Conservation (phyloP, 371 early-diverging fungal genomes). For the Furculomyces boomerangus region DNA sequence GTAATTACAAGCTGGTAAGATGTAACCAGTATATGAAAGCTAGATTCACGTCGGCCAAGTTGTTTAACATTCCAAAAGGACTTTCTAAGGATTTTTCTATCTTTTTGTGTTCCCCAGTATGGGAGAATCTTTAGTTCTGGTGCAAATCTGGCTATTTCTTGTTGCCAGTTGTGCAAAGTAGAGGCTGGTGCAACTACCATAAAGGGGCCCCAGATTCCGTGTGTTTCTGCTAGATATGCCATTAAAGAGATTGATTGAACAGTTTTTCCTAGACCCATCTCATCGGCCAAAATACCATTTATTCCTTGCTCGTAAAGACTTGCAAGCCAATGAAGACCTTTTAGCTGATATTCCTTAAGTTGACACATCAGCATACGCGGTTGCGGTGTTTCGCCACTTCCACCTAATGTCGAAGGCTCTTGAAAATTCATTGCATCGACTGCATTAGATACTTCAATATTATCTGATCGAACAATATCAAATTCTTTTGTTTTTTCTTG, state of each 20-base stretch:
- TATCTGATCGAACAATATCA: slow-evolving; percentile 33
- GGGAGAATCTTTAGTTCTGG: slow-evolving; percentile 75
- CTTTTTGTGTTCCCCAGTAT: slow-evolving; percentile 86
- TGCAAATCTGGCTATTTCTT: slow-evolving; percentile 81
- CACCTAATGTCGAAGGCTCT: slow-evolving; percentile 57
- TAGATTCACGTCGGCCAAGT: slow-evolving; percentile 54
- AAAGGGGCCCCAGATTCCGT: slow-evolving; percentile 92
- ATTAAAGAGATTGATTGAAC: slow-evolving; percentile 90
- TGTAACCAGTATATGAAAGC: slow-evolving; percentile 86
- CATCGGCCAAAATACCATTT: slow-evolving; percentile 94
- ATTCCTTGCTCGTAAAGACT: slow-evolving; percentile 93
- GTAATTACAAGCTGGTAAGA: slow-evolving; percentile 84
- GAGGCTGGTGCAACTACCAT: slow-evolving; percentile 90
- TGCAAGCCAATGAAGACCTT: slow-evolving; percentile 98
- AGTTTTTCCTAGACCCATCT: slow-evolving; percentile 93
- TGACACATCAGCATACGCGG: slow-evolving; percentile 77
- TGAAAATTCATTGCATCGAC: slow-evolving; percentile 71
- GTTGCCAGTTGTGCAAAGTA: slow-evolving; percentile 95
- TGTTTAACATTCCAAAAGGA: slow-evolving; percentile 60
- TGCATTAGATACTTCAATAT: slow-evolving; percentile 31
- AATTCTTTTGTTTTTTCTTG: slow-evolving; percentile 48
- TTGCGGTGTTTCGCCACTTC: slow-evolving; percentile 45
- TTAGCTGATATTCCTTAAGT: slow-evolving; percentile 88
- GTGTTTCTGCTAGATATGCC: slow-evolving; percentile 68
- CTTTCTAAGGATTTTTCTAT: slow-evolving; percentile 73